A percentile compares a stretch with the other conserved stretches of the same genome.
Conservation (phyloP, 2,329 filamentous ascomycete genomes). For the Leptographium lundbergii region DNA sequence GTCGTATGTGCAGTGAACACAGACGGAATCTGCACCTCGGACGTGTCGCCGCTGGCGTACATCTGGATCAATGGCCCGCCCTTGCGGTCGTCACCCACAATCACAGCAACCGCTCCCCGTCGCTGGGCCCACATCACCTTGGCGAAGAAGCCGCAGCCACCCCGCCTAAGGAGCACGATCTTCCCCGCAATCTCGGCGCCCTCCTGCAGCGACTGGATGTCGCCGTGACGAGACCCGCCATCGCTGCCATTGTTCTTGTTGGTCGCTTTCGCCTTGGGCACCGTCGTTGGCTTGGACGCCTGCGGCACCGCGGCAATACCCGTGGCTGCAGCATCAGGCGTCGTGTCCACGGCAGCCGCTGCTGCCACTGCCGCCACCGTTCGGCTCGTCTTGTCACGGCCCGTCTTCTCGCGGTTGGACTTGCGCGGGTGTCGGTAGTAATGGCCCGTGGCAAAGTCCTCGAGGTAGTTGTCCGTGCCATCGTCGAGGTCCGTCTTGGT, state of each 20-base stretch:
- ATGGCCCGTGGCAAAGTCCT: slow-evolving; percentile 30
- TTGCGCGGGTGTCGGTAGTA: slow-evolving; percentile 4
- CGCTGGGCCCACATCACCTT: slow-evolving; percentile 96
- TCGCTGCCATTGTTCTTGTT: background rate
- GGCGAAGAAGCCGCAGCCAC: slow-evolving; percentile 90
- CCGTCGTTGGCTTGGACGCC: background rate
- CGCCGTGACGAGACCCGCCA: slow-evolving; percentile 45
- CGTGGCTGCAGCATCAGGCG: background rate
- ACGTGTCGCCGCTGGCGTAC: slow-evolving; percentile 95
- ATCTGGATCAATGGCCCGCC: slow-evolving; percentile 88
- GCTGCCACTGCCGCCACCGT: background rate
- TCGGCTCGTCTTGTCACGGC: background rate
- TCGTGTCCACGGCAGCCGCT: background rate
- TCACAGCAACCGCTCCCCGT: slow-evolving; percentile 75
- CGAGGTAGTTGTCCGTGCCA: slow-evolving; percentile 75
- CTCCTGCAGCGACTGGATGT: slow-evolving; percentile 86
- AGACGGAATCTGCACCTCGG: slow-evolving; percentile 86
- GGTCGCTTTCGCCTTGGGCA: background rate
- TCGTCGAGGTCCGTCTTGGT: slow-evolving; percentile 42
- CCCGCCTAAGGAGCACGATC: slow-evolving; percentile 79
- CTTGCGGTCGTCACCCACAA: slow-evolving; percentile 86
- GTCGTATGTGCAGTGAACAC: slow-evolving; percentile 93
- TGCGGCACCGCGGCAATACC: background rate
- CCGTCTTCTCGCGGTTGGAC: background rate
- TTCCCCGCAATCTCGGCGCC: slow-evolving; percentile 87